Base-by-base conservation (phyloP, 495 filamentous ascomycete species). In the Geopyxis carbonaria region DNA sequence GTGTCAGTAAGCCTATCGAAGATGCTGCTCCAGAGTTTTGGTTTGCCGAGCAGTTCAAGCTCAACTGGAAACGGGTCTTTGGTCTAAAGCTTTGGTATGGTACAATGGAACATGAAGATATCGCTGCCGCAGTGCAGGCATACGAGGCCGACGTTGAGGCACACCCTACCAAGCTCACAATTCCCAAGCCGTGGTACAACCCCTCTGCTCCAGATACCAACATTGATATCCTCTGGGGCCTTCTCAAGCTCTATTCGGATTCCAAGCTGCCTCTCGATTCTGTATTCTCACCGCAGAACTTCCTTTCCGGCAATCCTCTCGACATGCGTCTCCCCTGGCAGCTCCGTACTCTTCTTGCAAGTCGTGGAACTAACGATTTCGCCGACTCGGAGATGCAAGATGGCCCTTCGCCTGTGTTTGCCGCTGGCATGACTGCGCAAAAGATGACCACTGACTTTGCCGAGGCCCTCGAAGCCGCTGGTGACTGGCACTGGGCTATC, bases 61-160 rank as follows among this genome's bases (percentile, higher is more conserved):
- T 97, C 22, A 77, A 91, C 55, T 97, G 89, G 89, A 71, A 78
- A 57, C 83, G 89, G 47, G 76, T 83, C 1, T 93, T 97, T 55
- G 91, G 81, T 10, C 66, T 97, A 15, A 73, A 85, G 34, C 66
- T 95, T 6, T 93, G 79, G 75, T 94, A 93, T 56, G 72, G 69
- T 27, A 80, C 73, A 30, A 63, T 66, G 7, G 64, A 73, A 20
- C 66, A 75, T 32, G 73, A 81, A 24, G 40, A 34, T 64, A 70
- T 27, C 64, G 36, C 13, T 10, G 9, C 9, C n/a, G 28, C 30
- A 7, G 72, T 93, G 14, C 58, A 66, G 20, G 68, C 67, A 13
- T 93, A 77, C 57, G 60, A 67, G 31, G 53, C 72, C 18, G 80
- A 93, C 48, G 61, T 93, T 4, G 16, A 21, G 9, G 9, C 13